Conservation (phyloP, 2,329 filamentous ascomycete genomes). For the Ceratocystis eucalypticola region DNA sequence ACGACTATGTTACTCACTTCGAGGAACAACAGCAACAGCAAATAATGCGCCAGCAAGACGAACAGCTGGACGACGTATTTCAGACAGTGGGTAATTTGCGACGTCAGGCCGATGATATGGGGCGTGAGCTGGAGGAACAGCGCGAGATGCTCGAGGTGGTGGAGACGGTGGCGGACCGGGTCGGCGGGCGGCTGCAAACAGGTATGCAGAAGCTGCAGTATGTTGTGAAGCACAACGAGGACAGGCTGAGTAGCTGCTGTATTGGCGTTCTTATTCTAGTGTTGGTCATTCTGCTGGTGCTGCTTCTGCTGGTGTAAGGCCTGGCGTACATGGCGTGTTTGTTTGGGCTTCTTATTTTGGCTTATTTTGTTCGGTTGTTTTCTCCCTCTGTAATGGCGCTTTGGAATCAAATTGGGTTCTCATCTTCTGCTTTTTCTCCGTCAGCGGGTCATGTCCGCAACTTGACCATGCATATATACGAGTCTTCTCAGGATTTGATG, state of each 20-base stretch:
- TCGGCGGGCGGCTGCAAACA: conserved; percentile 70
- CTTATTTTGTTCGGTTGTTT: background rate
- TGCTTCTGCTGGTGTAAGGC: conserved; percentile 50
- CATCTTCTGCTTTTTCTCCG: background rate
- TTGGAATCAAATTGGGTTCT: conserved; percentile 1
- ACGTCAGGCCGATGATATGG: conserved; percentile 89
- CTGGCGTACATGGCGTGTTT: background rate
- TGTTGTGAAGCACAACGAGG: conserved; percentile 83
- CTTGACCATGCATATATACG: background rate
- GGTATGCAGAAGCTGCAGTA: conserved; percentile 77
- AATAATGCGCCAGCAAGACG: conserved; percentile 90
- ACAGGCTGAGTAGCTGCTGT: conserved; percentile 75
- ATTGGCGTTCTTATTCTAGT: conserved; percentile 81
- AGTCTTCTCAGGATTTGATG: background rate
- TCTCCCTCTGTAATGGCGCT: conserved; percentile 3
- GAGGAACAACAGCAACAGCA: conserved; percentile 83
- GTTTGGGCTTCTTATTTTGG: background rate
- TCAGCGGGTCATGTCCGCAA: background rate
- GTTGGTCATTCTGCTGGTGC: conserved; percentile 69
- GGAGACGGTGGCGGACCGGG: conserved; percentile 71
- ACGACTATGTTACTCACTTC: conserved; percentile 62
- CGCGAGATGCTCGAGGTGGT: conserved; percentile 74
- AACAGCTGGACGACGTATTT: conserved; percentile 84
- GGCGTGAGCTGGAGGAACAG: conserved; percentile 90
- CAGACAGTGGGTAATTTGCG: conserved; percentile 82